Evolutionary conservation across 176 grass and related monocot species (phyloP).

Genomic region (Metroxylon sagu): DNA sequence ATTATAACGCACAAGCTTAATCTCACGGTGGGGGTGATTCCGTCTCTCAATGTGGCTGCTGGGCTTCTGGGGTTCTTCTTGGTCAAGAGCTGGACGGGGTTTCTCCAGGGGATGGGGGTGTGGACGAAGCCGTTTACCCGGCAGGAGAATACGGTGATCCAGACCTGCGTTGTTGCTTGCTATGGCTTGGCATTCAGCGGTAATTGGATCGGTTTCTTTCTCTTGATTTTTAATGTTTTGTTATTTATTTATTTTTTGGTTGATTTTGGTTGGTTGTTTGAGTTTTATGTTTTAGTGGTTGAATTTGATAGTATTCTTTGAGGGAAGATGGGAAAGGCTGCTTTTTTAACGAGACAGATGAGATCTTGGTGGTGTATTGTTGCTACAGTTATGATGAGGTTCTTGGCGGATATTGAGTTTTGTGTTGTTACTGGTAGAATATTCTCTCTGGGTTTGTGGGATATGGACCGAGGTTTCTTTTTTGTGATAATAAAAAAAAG

Average conservation of each 20-base stretch:
- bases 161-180: constrained; percentile 84
- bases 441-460: no score
- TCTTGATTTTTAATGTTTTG: neutral
- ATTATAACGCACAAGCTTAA: constrained; percentile 84
- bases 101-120: constrained; percentile 30
- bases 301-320: no score
- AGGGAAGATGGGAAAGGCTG: no score
- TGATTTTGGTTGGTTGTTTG: neutral
- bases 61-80: constrained; percentile 70
- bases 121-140: constrained; percentile 61
- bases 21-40: constrained; percentile 67
- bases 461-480: no score
- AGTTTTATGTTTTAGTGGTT: neutral
- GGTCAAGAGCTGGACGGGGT: constrained; percentile 38
- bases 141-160: constrained; percentile 94
- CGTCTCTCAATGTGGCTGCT: constrained; percentile 65
- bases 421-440: no score
- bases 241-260: neutral
- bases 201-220: constrained; percentile 19
- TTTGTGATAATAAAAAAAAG: no score
- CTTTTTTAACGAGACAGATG: no score
- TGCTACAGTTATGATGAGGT: no score
- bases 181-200: constrained; percentile 73
- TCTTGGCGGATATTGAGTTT: no score
- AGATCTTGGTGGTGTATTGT: no score